Conservation (phyloP, 768 basidiomycete species). For the Panaeolus papilionaceus region DNA sequence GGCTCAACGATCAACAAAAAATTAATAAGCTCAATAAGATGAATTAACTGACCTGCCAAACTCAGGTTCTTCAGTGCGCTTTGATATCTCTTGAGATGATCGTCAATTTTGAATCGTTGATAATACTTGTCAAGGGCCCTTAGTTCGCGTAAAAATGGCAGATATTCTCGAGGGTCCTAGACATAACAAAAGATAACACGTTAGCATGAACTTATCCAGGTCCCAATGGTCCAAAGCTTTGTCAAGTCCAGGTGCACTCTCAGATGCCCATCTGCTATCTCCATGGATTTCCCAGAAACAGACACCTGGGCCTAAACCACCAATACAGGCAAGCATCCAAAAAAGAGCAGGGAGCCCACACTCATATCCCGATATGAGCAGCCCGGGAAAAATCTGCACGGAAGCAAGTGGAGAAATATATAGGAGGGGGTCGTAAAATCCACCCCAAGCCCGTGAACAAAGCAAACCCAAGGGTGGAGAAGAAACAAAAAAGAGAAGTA, state of each 20-base stretch:
- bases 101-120: constrained; percentile 91
- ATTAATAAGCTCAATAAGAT: background rate
- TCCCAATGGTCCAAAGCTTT: constrained; percentile 5
- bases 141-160: constrained; percentile 94
- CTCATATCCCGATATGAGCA: constrained; percentile 13
- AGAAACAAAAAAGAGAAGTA: background rate
- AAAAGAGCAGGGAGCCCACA: constrained; percentile 12
- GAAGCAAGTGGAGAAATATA: constrained; percentile 10
- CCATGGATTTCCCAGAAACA: constrained; percentile 1
- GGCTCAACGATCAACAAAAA: constrained; percentile 6
- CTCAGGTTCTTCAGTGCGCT: constrained; percentile 79
- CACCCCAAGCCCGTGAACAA: constrained; percentile 6
- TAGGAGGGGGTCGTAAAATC: background rate
- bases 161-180: constrained; percentile 96
- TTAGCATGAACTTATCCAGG: constrained; percentile 8
- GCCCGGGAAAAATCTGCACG: background rate
- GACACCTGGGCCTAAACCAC: background rate
- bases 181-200: constrained; percentile 17
- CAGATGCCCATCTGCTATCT: constrained; percentile 9
- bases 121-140: constrained; percentile 80
- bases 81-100: constrained; percentile 79
- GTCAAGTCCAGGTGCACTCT: constrained; percentile 1
- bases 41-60: constrained; percentile 61
- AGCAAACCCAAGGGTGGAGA: constrained; percentile 1
- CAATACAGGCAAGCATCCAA: constrained; percentile 1